A percentile compares a stretch with the other conserved stretches of the same genome.
Conservation (phyloP, 225 moss, liverwort and hornwort genomes). For the Rhytidiadelphus loreus region DNA sequence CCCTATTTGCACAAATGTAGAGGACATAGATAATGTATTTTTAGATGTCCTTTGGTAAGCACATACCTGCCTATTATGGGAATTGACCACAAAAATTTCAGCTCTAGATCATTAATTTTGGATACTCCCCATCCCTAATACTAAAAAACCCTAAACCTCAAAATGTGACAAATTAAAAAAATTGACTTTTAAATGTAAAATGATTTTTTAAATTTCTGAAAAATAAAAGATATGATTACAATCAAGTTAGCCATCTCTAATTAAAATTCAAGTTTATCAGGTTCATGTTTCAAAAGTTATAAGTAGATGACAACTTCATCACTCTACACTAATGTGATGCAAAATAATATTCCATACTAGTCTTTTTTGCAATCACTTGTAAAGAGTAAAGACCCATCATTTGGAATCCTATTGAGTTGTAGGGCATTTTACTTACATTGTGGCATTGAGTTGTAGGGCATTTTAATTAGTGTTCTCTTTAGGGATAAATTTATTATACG, state of each 20-base stretch:
- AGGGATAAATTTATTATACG: neutral
- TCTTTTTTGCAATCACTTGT: neutral
- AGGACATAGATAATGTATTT: neutral
- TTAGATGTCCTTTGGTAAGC: neutral
- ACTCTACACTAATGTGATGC: neutral
- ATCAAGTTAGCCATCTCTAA: neutral
- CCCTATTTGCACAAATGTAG: fast-evolving
- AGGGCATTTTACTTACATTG: neutral
- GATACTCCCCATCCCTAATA: neutral
- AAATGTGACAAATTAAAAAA: neutral
- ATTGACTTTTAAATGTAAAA: neutral
- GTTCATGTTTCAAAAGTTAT: neutral
- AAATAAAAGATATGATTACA: neutral
- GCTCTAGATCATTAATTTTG: neutral
- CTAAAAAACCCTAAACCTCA: neutral
- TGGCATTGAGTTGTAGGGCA: fast-evolving
- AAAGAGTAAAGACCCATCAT: neutral
- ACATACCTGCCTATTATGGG: fast-evolving
- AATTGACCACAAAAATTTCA: neutral
- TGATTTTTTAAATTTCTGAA: neutral
- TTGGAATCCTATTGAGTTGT: fast-evolving
- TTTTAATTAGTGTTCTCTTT: neutral
- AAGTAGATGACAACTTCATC: neutral
- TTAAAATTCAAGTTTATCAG: neutral
- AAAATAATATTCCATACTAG: fast-evolving